Conservation (phyloP, 805 yeast genomes). For the Metschnikowia kofuensis region DNA sequence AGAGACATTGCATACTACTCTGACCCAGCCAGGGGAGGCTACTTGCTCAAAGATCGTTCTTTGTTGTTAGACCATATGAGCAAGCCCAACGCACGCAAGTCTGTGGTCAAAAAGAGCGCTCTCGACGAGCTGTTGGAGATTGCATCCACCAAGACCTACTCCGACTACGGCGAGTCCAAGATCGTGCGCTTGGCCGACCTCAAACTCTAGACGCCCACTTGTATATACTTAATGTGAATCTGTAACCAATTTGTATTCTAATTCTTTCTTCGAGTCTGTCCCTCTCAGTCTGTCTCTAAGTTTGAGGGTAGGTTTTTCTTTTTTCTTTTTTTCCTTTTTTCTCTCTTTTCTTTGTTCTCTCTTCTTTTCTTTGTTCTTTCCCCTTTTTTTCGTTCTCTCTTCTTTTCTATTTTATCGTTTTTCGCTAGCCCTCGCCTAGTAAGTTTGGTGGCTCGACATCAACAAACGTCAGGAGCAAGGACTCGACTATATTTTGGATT, state of each 20-base stretch:
- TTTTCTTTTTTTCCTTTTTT: too few relatives aligned
- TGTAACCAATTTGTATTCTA: too few relatives aligned
- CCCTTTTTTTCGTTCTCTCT: too few relatives aligned
- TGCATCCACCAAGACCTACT: conserved; percentile 23
- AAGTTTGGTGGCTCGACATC: conserved; percentile 25
- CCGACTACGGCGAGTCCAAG: conserved; percentile 14
- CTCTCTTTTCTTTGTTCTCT: too few relatives aligned
- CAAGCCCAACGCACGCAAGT: conserved; percentile 11
- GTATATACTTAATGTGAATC: background rate
- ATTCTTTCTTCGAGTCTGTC: too few relatives aligned
- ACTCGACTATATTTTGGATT: conserved; percentile 40
- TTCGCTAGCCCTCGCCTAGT: background rate
- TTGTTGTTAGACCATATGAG: conserved; percentile 38
- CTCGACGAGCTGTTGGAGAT: conserved; percentile 35
- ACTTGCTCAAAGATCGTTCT: conserved; percentile 46
- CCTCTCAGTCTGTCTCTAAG: background rate
- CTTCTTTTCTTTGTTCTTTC: too few relatives aligned
- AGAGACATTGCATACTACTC: conserved; percentile 80
- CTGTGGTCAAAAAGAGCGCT: conserved; percentile 29
- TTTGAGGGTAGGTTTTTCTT: too few relatives aligned
- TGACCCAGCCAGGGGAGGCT: conserved; percentile 71
- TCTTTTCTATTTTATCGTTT: background rate
- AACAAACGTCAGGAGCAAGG: conserved; percentile 34
- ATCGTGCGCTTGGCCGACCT: conserved; percentile 11
- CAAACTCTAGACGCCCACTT: conserved; percentile 3